phyloP scores from a whole-genome alignment of 2,329 filamentous ascomycete genomes.

The Phaeosphaeriaceae sp. region DNA sequence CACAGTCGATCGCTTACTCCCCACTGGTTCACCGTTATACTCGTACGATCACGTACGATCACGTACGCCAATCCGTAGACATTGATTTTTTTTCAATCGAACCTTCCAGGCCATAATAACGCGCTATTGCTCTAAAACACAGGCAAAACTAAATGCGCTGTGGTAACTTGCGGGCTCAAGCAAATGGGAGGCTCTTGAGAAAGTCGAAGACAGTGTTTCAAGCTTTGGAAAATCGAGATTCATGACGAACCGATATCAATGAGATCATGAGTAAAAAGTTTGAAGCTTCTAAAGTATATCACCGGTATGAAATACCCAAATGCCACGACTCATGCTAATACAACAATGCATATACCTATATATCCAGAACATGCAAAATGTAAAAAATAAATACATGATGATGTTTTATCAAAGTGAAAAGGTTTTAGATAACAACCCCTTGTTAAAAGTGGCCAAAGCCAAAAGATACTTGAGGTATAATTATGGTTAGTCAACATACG shows the following conservation, averaged over 20 bases:
- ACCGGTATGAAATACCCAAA: conserved; percentile 38
- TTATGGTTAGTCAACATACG: too few species aligned
- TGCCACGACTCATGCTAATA: conserved; percentile 34
- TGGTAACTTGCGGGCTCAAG: conserved; percentile 54
- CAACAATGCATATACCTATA: conserved; percentile 46
- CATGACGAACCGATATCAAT: conserved; percentile 56
- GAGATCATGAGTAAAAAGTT: conserved; percentile 54
- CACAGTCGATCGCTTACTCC: conserved; percentile 55
- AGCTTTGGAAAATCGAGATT: conserved; percentile 43
- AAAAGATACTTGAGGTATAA: too few species aligned
- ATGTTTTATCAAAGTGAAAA: conserved; percentile 26
- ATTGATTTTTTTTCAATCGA: conserved; percentile 51
- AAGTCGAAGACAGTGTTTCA: conserved; percentile 30
- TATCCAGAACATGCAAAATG: conserved; percentile 40
- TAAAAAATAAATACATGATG: conserved; percentile 32
- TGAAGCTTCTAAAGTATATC: conserved; percentile 47
- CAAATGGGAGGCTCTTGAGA: conserved; percentile 18
- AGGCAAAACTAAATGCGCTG: conserved; percentile 46
- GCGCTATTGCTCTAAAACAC: conserved; percentile 51
- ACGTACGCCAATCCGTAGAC: conserved; percentile 44
- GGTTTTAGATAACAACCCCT: too few species aligned
- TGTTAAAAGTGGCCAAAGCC: too few species aligned
- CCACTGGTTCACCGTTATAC: conserved; percentile 58
- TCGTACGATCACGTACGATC: conserved; percentile 57
- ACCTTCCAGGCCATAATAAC: conserved; percentile 55